Percentiles rank a stretch among this genome's conserved stretches.
These are phyloP conservation scores for Meyerozyma smithsonii DNA, from an alignment of 1,139 yeast species.

Conservation along the genomic window DNA sequence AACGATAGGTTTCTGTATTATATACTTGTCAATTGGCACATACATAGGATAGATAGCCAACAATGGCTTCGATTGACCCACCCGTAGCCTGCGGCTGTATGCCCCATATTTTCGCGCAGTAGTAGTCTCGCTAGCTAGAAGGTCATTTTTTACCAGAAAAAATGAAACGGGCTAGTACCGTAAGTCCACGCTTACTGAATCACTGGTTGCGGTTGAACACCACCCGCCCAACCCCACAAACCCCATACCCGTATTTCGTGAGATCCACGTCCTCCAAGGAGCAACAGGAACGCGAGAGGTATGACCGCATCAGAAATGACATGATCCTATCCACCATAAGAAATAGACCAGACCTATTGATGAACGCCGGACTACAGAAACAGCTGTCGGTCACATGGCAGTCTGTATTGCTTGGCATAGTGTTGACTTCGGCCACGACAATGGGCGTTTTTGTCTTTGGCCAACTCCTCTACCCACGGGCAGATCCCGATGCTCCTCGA, in stretches of 20 bases:
- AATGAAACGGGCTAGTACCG: too few relatives aligned
- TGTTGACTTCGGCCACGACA: constrained; percentile 20
- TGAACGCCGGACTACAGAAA: constrained; percentile 6
- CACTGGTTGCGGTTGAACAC: too few relatives aligned
- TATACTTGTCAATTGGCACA: too few relatives aligned
- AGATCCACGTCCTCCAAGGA: neutral
- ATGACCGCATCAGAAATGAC: neutral
- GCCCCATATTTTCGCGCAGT: too few relatives aligned
- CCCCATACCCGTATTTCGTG: neutral
- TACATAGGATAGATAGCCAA: too few relatives aligned
- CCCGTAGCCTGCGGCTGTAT: too few relatives aligned
- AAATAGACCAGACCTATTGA: constrained; percentile 7
- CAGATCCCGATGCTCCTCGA: constrained; percentile 10
- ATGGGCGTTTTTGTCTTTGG: constrained; percentile 21
- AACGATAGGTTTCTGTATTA: too few relatives aligned
- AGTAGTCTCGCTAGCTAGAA: too few relatives aligned
- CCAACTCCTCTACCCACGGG: constrained; percentile 16
- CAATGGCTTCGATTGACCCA: too few relatives aligned
- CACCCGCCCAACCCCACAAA: too few relatives aligned
- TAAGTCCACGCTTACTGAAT: too few relatives aligned
- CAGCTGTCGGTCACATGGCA: constrained; percentile 15
- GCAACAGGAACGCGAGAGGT: neutral
- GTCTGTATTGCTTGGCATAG: constrained; percentile 20
- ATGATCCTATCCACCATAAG: neutral
- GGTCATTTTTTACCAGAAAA: too few relatives aligned